Conservation (phyloP, 2,329 filamentous ascomycete genomes). For the Emmonsia crescens region DNA sequence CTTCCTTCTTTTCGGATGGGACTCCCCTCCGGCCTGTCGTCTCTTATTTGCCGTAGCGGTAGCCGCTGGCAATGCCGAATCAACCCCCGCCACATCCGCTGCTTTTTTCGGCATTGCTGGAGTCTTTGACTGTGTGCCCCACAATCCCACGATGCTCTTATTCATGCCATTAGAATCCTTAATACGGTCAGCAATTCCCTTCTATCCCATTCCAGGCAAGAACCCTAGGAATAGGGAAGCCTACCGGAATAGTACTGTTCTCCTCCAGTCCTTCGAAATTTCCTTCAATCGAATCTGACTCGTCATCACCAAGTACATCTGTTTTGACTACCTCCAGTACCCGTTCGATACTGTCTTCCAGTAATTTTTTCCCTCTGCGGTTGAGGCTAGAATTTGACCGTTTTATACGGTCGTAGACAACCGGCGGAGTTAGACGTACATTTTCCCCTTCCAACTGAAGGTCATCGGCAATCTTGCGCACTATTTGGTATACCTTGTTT, state of each 20-base stretch:
- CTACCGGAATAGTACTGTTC: conserved; percentile 21
- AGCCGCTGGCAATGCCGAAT: conserved; percentile 17
- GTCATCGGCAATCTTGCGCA: conserved; percentile 64
- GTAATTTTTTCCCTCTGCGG: conserved; percentile 64
- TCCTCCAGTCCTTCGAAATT: conserved; percentile 41
- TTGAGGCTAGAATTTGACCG: conserved; percentile 78
- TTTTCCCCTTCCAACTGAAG: conserved; percentile 39
- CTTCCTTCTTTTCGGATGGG: conserved; percentile 55
- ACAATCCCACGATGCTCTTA: conserved; percentile 50
- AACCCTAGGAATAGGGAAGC: background rate
- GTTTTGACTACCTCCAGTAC: conserved; percentile 62
- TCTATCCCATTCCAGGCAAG: background rate
- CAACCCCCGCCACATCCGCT: conserved; percentile 18
- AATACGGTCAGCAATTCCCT: conserved; percentile 12
- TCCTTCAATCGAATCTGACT: conserved; percentile 40
- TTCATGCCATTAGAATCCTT: conserved; percentile 55
- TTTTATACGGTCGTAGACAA: conserved; percentile 70
- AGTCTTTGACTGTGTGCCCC: conserved; percentile 36
- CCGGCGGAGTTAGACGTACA: conserved; percentile 45
- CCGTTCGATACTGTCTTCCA: conserved; percentile 78
- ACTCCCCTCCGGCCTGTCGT: conserved; percentile 54
- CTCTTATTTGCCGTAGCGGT: conserved; percentile 36
- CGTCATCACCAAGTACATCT: conserved; percentile 49
- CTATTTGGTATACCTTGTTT: conserved; percentile 59
- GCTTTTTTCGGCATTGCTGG: conserved; percentile 17